Base-by-base conservation (phyloP, 345 rosid species). In the Sisymbrium irio region DNA sequence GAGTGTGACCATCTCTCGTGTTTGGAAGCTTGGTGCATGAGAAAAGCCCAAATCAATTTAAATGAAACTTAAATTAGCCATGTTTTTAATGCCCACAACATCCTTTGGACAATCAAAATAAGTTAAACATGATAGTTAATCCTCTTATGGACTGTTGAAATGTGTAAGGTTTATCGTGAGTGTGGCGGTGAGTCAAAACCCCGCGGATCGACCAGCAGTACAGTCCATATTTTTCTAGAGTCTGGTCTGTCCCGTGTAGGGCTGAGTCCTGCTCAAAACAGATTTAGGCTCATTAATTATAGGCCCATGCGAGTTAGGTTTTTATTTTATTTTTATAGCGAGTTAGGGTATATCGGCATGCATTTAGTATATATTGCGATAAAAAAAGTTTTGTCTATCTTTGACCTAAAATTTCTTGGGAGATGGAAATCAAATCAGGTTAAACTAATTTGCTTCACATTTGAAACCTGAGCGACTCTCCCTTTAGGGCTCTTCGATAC, bases 1-100 rank as follows among this genome's bases (percentile, higher is more conserved):
- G 2, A 36, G 63, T 64, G 86, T 87, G 15, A 60, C 22, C 19
- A 79, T 83, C 41, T 83, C 41, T 42, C 84, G 27, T 76, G 72
- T 6, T 39, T 87, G n/a, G 80, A 70, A 59, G 95, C 87, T 12
- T 91, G 93, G 95, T 86, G 82, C 70, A 86, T 88, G 87, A 79
- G 83, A 51, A 78, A 76, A 28, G 93, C 92, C 8, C 59, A 54
- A 35, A 51, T 85, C 65, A 72, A 61, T 70, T n/a, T 22, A 55
- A 55, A 32, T 13, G 13, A 22, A 12, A 51, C 32, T n/a, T 47
- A 47, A 47, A 9, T 18, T 8, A 18, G 53, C 27, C 53, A 19
- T 50, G 32, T 22, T 50, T 50, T 30, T 50, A 22, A 11, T 50
- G 56, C 22, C 9, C 22, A 49, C 28, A 49, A 20, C 7, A 49